Evolutionary conservation across 352 stramenopile genomes (phyloP).

Genomic region (Blastocystis sp.): DNA sequence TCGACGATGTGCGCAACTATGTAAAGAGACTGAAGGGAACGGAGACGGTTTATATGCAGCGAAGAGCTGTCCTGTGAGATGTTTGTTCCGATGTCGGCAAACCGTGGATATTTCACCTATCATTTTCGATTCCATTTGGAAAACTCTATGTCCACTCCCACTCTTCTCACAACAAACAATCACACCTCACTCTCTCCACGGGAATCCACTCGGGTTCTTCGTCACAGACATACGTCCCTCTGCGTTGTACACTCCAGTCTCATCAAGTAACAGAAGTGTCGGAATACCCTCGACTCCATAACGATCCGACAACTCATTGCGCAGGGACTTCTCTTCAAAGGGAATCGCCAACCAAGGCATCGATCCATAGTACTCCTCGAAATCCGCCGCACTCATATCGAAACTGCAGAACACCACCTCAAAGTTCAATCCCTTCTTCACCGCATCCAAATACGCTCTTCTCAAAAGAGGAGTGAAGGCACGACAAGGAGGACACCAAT

Average conservation of each 20-base stretch:
- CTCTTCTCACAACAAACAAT: too few relatives aligned
- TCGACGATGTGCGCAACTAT: conserved; percentile 17
- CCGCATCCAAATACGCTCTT: background rate
- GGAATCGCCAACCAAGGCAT: conserved; percentile 55
- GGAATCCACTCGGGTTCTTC: conserved; percentile 45
- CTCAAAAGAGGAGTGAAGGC: conserved; percentile 39
- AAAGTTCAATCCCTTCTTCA: conserved; percentile 30
- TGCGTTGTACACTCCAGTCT: conserved; percentile 4
- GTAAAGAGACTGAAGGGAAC: background rate
- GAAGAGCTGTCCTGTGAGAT: background rate
- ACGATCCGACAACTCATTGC: background rate
- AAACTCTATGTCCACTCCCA: too few relatives aligned
- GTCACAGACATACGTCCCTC: conserved; percentile 30
- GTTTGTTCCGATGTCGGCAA: too few relatives aligned
- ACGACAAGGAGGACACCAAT: conserved; percentile 55
- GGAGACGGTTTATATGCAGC: background rate
- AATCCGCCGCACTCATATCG: background rate
- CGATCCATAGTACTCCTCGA: conserved; percentile 41
- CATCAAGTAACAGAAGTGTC: conserved; percentile 29
- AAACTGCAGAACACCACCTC: conserved; percentile 44
- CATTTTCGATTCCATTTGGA: too few relatives aligned
- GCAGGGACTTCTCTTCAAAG: conserved; percentile 12
- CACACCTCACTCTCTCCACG: conserved; percentile 22
- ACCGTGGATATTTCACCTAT: too few relatives aligned
- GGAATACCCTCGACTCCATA: conserved; percentile 42